These are phyloP conservation scores for Carallia brachiata DNA, from an alignment of 345 rosid genomes.

Conservation along the genomic window DNA sequence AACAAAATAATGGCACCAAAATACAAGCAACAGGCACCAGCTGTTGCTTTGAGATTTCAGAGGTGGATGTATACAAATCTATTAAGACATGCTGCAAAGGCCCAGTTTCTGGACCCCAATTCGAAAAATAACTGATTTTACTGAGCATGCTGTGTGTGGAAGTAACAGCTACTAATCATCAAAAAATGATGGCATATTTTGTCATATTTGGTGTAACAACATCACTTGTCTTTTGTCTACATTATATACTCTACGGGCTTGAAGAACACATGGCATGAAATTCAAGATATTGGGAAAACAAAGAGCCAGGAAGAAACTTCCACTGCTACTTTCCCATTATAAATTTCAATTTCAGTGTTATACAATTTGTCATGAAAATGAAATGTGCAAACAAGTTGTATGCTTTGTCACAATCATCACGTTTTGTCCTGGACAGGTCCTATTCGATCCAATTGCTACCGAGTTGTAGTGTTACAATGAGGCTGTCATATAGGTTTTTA, in stretches of 20 bases:
- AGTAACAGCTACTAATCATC: conserved; percentile 43
- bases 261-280: background rate
- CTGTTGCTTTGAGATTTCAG: background rate
- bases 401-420: conserved; percentile 28
- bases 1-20: background rate
- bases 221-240: conserved; percentile 9
- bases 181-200: conserved; percentile 37
- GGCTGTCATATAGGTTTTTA: background rate
- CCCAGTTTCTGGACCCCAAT: conserved; percentile 22
- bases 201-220: conserved; percentile 28
- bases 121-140: background rate
- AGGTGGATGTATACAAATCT: background rate
- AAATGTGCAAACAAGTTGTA: background rate
- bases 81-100: no score
- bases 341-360: background rate
- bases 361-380: background rate
- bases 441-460: conserved; percentile 1
- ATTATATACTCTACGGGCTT: background rate
- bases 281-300: conserved; percentile 5
- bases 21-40: background rate
- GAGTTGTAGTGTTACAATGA: background rate
- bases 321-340: conserved; percentile 1
- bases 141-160: background rate
- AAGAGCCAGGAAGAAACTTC: conserved; percentile 20
- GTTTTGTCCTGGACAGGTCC: conserved; percentile 30